phyloP scores from a whole-genome alignment of 2,329 filamentous ascomycete genomes.

The Metarhizium robertsii region DNA sequence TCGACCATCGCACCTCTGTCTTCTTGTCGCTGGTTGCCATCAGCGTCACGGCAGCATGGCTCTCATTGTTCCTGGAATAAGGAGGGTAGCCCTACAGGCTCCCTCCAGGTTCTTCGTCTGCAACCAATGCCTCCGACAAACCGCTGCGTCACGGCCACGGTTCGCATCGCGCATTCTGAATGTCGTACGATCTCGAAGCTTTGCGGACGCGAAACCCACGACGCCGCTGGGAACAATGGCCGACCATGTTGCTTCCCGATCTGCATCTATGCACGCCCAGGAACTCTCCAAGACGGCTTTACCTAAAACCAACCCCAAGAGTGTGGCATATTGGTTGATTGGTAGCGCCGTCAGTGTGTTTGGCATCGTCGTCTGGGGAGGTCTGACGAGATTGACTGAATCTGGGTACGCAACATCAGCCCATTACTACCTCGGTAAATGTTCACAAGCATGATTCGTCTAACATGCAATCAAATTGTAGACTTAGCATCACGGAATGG shows the following conservation, averaged over 20 bases:
- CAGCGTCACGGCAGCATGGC: constrained; percentile 23
- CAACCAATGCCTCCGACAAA: constrained; percentile 37
- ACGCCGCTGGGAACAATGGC: constrained; percentile 19
- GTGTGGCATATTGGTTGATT: constrained; percentile 85
- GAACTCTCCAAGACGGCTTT: constrained; percentile 29
- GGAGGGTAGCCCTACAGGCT: constrained; percentile 29
- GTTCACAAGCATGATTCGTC: not conserved
- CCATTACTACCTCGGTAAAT: not conserved
- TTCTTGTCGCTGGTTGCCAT: not conserved
- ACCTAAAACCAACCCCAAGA: constrained; percentile 59
- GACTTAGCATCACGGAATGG: constrained; percentile 98
- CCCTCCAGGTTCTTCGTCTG: constrained; percentile 33
- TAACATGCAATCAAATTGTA: constrained; percentile 22
- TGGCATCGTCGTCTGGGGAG: constrained; percentile 92
- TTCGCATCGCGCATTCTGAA: constrained; percentile 30
- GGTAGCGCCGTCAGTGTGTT: constrained; percentile 90
- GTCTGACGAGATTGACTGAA: constrained; percentile 86
- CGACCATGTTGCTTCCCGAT: constrained; percentile 15
- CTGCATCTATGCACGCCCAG: constrained; percentile 12
- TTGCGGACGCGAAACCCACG: constrained; percentile 23
- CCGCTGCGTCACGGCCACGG: constrained; percentile 13
- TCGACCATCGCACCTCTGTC: not conserved
- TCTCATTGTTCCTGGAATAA: constrained; percentile 30
- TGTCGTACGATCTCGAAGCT: constrained; percentile 28
- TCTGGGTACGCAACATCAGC: constrained; percentile 58